These are phyloP conservation scores for Artemisia annua DNA, from an alignment of 129 eudicot genomes.

Conservation along the genomic window DNA sequence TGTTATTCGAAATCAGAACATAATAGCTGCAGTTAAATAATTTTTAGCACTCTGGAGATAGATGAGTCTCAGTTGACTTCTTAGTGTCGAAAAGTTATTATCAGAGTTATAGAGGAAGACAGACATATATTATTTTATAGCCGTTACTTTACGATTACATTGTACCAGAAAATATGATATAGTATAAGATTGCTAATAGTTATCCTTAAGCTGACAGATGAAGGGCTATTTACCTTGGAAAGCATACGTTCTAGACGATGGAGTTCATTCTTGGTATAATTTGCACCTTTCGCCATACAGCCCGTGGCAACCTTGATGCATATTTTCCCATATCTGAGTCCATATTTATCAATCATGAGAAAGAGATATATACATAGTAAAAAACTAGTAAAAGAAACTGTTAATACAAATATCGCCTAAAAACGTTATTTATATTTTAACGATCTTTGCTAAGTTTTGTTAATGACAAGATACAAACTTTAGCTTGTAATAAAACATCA, in stretches of 20 bases:
- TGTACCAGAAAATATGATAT: not conserved
- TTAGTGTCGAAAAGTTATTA: too few species aligned
- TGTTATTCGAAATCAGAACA: not conserved
- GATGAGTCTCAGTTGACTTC: too few species aligned
- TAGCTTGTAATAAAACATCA: too few species aligned
- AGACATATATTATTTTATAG: too few species aligned
- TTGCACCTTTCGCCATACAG: conserved; percentile 76
- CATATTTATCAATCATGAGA: not conserved
- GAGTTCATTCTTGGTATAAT: conserved; percentile 80
- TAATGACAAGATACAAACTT: too few species aligned
- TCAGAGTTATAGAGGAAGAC: not conserved
- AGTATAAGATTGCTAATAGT: not conserved
- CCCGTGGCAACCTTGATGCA: conserved; percentile 77
- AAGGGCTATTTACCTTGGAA: conserved; percentile 52
- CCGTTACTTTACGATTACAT: not conserved
- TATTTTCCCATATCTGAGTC: conserved; percentile 72
- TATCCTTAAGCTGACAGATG: not conserved
- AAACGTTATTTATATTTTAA: too few species aligned
- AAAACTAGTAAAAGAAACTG: not conserved
- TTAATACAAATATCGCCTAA: too few species aligned
- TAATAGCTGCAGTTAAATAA: not conserved
- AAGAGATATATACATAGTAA: not conserved
- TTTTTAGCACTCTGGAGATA: too few species aligned
- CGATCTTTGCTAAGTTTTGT: too few species aligned
- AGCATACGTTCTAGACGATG: conserved; percentile 85